Evolutionary conservation across 352 stramenopile genomes (phyloP).

Genomic region (Globisporangium nunn): DNA sequence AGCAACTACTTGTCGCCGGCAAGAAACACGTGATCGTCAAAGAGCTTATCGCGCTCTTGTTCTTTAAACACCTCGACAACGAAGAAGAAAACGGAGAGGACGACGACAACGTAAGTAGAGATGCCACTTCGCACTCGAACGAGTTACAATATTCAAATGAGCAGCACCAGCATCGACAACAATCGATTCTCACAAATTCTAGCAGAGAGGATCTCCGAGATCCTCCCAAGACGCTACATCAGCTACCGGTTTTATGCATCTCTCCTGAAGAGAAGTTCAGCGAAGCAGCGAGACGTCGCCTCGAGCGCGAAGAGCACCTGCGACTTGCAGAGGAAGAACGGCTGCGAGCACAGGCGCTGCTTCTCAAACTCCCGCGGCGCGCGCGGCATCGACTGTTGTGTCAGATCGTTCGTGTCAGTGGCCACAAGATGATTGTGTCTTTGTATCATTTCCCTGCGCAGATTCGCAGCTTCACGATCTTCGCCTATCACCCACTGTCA

Average conservation of each 20-base stretch:
- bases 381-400: slow-evolving; percentile 42
- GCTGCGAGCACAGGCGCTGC: slow-evolving; percentile 28
- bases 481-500: slow-evolving; percentile 40
- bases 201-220: background rate
- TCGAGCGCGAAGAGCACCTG: slow-evolving; percentile 45
- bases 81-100: background rate
- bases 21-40: slow-evolving; percentile 45
- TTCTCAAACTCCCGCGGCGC: slow-evolving; percentile 40
- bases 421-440: slow-evolving; percentile 41
- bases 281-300: slow-evolving; percentile 28
- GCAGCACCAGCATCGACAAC: background rate
- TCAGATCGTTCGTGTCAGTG: slow-evolving; percentile 23
- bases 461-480: slow-evolving; percentile 41
- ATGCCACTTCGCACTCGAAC: background rate
- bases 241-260: slow-evolving; percentile 24
- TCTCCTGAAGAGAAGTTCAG: slow-evolving; percentile 39
- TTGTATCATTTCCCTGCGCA: slow-evolving; percentile 57
- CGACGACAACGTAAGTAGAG: background rate
- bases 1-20: slow-evolving; percentile 36
- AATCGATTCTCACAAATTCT: background rate
- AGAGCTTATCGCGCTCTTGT: slow-evolving; percentile 50
- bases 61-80: slow-evolving; percentile 42
- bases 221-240: background rate
- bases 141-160: background rate
- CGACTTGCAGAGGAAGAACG: slow-evolving; percentile 42